phyloP scores from a whole-genome alignment of 352 stramenopile genomes.

The Globisporangium apiculatum region DNA sequence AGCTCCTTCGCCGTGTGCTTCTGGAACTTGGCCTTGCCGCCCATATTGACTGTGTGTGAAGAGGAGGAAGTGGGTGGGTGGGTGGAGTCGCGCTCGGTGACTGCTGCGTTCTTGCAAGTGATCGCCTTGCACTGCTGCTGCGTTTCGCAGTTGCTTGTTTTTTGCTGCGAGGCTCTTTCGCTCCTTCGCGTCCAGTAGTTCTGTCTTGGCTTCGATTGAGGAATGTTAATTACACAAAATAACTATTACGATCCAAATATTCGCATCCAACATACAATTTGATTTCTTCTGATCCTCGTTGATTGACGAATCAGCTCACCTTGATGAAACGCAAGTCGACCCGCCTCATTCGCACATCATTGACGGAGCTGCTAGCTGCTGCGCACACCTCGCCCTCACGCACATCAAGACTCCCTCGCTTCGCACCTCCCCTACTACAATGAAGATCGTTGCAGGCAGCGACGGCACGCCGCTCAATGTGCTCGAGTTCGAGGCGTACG shows the following conservation, averaged over 20 bases:
- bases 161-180: background rate
- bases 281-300: background rate
- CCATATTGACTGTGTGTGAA: slow-evolving; percentile 21
- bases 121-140: background rate
- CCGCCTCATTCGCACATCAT: background rate
- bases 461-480: slow-evolving; percentile 80
- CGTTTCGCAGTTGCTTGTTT: background rate
- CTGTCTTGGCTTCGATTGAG: background rate
- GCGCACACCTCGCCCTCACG: background rate
- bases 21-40: slow-evolving; percentile 72
- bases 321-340: background rate
- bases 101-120: background rate
- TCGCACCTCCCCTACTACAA: background rate
- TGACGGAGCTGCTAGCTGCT: background rate
- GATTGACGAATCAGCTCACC: background rate
- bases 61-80: background rate
- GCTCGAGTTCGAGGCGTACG: slow-evolving; percentile 88
- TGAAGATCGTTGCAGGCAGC: slow-evolving; percentile 71
- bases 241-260: background rate
- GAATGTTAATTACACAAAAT: background rate
- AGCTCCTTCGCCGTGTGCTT: slow-evolving; percentile 73
- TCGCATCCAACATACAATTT: background rate
- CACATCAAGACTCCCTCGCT: background rate
- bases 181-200: background rate
- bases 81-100: background rate